These are phyloP conservation scores for Blumeria hordei DNA, from an alignment of 2,329 filamentous ascomycete genomes.

Conservation along the genomic window DNA sequence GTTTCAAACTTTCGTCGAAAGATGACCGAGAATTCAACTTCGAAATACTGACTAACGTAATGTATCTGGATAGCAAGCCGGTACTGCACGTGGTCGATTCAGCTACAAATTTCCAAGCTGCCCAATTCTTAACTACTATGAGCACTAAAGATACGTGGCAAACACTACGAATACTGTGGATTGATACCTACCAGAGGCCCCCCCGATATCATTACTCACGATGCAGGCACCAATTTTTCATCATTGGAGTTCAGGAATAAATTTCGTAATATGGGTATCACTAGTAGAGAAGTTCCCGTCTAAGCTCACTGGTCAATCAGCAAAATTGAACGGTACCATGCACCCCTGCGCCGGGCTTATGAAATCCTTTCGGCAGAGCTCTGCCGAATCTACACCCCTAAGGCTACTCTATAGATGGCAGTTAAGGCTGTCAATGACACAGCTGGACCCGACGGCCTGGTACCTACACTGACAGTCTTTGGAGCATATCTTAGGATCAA, in stretches of 20 bases:
- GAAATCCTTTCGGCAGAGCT: neutral
- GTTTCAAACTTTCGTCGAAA: slow-evolving; percentile 2
- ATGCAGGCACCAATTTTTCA: slow-evolving; percentile 2
- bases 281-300: neutral
- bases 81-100: slow-evolving; percentile 1
- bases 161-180: slow-evolving; percentile 1
- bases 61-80: slow-evolving; percentile 1
- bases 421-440: too few species aligned
- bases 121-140: neutral
- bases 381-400: too few species aligned
- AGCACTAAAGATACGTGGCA: neutral
- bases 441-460: too few species aligned
- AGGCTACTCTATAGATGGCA: too few species aligned
- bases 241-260: slow-evolving; percentile 1
- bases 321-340: neutral
- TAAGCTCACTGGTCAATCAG: slow-evolving; percentile 1
- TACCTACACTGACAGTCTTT: too few species aligned
- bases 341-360: neutral
- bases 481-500: too few species aligned
- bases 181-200: slow-evolving; percentile 2
- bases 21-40: slow-evolving; percentile 1
- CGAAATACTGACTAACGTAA: too few species aligned
- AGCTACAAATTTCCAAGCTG: neutral
- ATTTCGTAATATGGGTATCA: neutral
- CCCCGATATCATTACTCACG: neutral